Evolutionary conservation across 148 eudicot species (phyloP), one percentile per base, ranked within the genome.

Genomic region (Arctostaphylos glauca): DNA sequence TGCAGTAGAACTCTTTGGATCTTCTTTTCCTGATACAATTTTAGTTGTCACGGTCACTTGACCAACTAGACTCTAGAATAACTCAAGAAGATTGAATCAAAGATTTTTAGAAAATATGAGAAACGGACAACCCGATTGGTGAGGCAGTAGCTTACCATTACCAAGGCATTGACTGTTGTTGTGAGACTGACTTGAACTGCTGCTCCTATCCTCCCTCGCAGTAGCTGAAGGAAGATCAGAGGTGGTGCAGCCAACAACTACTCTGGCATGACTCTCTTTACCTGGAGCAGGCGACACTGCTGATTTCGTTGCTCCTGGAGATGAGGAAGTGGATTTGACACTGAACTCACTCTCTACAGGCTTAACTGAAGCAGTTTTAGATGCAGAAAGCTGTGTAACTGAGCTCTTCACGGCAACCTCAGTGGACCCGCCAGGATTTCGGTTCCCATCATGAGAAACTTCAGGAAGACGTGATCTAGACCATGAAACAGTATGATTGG

Each of bases 101-200:
- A 0, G 0, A 3, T 66, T 58, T 16, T 59, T 23, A 9, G 14
- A 66, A 31, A 64, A 9, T 23, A 31, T 31, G 44, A 12, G 70
- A 64, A 64, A 66, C 9, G 43, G 31, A 66, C 43, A 10, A 16
- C 71, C 71, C 25, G 43, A 66, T 31, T 13, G 71, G 2, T 66
- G 44, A 66, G 71, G 44, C 44, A 66, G 44, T 66, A 66, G 43
- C 38, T 66, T 25, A 66, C 71, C 71, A 66, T 66, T 25, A 66
- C 71, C 71, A 66, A 66, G 43, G 43, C 44, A 84, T 78, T 91
- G 92, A 81, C 95, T 92, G 77, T 90, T 89, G 55, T 91, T 91
- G 46, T 86, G 97, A 23, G 93, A 93, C 81, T 90, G 95, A 83
- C 97, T 93, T n/a, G 93, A 92, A 84, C 94, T 91, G 81, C 95